phyloP scores from a whole-genome alignment of 2,329 filamentous ascomycete species.

The Paraphaeosphaeria minitans region DNA sequence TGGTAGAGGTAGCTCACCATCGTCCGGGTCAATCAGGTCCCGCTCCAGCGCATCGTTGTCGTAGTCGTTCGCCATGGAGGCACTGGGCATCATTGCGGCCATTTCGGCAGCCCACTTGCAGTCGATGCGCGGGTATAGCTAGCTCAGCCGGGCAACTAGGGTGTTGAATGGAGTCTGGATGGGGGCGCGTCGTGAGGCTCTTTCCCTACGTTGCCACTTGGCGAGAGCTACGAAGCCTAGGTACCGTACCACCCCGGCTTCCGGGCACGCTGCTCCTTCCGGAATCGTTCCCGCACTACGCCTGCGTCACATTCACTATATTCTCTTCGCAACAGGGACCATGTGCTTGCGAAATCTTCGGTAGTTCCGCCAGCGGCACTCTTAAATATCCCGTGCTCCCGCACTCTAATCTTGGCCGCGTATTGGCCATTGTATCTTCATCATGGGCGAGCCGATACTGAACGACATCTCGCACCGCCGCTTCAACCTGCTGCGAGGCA shows the following conservation, averaged over 20 bases:
- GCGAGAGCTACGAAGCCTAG: constrained; percentile 26
- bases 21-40: constrained; percentile 59
- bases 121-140: constrained; percentile 17
- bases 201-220: constrained; percentile 19
- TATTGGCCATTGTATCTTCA: constrained; percentile 14
- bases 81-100: constrained; percentile 54
- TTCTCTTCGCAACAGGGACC: constrained; percentile 24
- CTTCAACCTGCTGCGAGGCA: constrained; percentile 88
- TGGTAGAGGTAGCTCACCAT: constrained; percentile 47
- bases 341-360: constrained; percentile 8
- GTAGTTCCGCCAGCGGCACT: constrained; percentile 21
- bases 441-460: constrained; percentile 61
- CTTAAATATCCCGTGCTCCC: constrained; percentile 22
- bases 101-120: constrained; percentile 30
- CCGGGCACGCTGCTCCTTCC: constrained; percentile 25
- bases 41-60: constrained; percentile 54
- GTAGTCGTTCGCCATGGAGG: constrained; percentile 48
- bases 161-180: constrained; percentile 27
- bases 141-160: constrained; percentile 27
- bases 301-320: constrained; percentile 34
- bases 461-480: constrained; percentile 93
- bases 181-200: constrained; percentile 33
- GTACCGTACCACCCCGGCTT: constrained; percentile 11
- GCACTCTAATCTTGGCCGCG: constrained; percentile 9
- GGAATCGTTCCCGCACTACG: constrained; percentile 28